Evolutionary conservation across 225 moss, liverwort and hornwort species (phyloP).

Genomic region (Asterella californica): DNA sequence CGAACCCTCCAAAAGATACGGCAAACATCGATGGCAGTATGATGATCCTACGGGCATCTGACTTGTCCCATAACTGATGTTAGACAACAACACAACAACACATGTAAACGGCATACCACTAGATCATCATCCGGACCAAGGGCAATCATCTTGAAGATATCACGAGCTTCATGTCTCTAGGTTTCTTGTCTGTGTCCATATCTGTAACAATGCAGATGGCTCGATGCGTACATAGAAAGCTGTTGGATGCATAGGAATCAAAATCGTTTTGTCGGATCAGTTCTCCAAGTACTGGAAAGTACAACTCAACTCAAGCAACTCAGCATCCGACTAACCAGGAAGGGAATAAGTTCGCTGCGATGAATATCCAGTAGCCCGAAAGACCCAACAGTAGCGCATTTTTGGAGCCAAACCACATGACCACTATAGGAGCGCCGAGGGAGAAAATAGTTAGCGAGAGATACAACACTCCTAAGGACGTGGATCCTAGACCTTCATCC

Average conservation of each 20-base stretch:
- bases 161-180: not conserved
- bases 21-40: not conserved
- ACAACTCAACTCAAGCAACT: slow-evolving; percentile 20
- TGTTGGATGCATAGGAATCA: slow-evolving; percentile 1
- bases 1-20: not conserved
- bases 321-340: slow-evolving; percentile 58
- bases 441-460: slow-evolving; percentile 75
- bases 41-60: not conserved
- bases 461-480: slow-evolving; percentile 75
- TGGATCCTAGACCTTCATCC: slow-evolving; percentile 85
- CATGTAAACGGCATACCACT: not conserved
- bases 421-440: slow-evolving; percentile 70
- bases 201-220: not conserved
- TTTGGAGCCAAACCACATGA: slow-evolving; percentile 77
- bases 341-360: slow-evolving; percentile 73
- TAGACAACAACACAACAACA: not conserved
- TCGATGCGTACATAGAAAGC: not conserved
- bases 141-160: not conserved
- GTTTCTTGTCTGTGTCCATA: not conserved
- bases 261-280: not conserved
- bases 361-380: slow-evolving; percentile 87
- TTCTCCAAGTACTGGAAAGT: slow-evolving; percentile 16
- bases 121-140: not conserved
- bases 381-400: slow-evolving; percentile 67
- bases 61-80: not conserved